phyloP scores from a whole-genome alignment of 257 asterid genomes.

The Primulina eburnea region DNA sequence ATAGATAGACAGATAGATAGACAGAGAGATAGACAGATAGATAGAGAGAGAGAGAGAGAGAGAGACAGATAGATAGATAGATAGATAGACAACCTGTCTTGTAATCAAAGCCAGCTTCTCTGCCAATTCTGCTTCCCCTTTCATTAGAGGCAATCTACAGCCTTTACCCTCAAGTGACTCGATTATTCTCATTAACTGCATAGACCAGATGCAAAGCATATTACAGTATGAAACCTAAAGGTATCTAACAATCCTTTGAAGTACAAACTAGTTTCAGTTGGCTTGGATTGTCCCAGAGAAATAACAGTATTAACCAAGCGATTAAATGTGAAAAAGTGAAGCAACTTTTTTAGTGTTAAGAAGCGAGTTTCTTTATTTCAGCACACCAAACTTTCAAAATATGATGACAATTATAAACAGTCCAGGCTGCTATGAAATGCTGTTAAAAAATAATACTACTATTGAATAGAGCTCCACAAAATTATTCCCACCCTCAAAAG shows the following conservation, averaged over 20 bases:
- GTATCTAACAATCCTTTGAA: background rate
- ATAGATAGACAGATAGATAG: no score
- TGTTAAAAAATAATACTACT: conserved; percentile 13
- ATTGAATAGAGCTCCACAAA: conserved; percentile 15
- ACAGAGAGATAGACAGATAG: no score
- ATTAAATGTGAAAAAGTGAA: no score
- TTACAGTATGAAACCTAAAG: conserved; percentile 3
- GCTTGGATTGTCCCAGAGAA: background rate
- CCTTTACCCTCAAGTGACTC: conserved; percentile 95
- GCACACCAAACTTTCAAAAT: background rate
- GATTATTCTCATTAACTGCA: conserved; percentile 80
- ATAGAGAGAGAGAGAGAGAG: no score
- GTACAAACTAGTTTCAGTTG: conserved; percentile 8
- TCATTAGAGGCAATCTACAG: conserved; percentile 73
- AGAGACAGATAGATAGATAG: no score
- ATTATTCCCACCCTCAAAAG: conserved; percentile 63
- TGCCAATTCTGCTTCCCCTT: conserved; percentile 95
- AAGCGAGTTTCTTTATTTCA: background rate
- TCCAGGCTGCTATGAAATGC: background rate
- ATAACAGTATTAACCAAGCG: background rate
- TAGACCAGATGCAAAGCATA: conserved; percentile 8
- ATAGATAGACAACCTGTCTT: conserved; percentile 54
- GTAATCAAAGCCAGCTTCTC: conserved; percentile 75
- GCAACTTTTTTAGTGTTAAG: background rate
- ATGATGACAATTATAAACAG: conserved; percentile 11